phyloP scores from a whole-genome alignment of 352 stramenopile genomes.

The Globisporangium acanthophoron region DNA sequence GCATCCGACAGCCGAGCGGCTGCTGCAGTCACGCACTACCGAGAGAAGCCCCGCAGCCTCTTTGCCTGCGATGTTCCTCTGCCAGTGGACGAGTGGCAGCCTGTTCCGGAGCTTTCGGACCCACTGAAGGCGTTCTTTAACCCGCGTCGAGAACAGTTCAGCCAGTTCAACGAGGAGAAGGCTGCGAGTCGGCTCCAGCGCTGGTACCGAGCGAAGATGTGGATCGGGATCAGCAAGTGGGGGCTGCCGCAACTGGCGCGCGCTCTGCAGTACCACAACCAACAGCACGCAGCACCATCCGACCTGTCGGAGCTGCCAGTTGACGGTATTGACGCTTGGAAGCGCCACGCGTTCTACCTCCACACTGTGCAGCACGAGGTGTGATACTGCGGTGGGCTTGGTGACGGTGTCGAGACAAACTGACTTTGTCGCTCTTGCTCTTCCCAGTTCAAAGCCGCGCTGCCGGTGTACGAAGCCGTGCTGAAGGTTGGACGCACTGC shows the following conservation, averaged over 20 bases:
- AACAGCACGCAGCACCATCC: slow-evolving; percentile 7
- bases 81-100: slow-evolving; percentile 42
- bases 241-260: slow-evolving; percentile 24
- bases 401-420: too few species aligned
- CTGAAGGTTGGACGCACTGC: slow-evolving; percentile 28
- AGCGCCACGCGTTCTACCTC: slow-evolving; percentile 35
- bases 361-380: slow-evolving; percentile 36
- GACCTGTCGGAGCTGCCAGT: slow-evolving; percentile 4
- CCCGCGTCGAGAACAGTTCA: slow-evolving; percentile 30
- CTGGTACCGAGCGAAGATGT: slow-evolving; percentile 52
- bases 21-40: background rate
- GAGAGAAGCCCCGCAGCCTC: slow-evolving; percentile 39
- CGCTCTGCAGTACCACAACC: slow-evolving; percentile 37
- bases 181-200: slow-evolving; percentile 35
- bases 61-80: slow-evolving; percentile 34
- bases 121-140: slow-evolving; percentile 31
- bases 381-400: too few species aligned
- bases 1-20: background rate
- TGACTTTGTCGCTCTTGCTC: background rate
- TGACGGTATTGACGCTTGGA: slow-evolving; percentile 24
- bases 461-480: slow-evolving; percentile 39
- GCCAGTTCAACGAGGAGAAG: slow-evolving; percentile 28
- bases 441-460: slow-evolving; percentile 47
- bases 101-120: slow-evolving; percentile 1
- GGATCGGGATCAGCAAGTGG: slow-evolving; percentile 42